Percentiles rank a stretch among this genome's conserved stretches.
Evolutionary conservation across 805 yeast species (phyloP).

Genomic region (Kluyveromyces nonfermentans): DNA sequence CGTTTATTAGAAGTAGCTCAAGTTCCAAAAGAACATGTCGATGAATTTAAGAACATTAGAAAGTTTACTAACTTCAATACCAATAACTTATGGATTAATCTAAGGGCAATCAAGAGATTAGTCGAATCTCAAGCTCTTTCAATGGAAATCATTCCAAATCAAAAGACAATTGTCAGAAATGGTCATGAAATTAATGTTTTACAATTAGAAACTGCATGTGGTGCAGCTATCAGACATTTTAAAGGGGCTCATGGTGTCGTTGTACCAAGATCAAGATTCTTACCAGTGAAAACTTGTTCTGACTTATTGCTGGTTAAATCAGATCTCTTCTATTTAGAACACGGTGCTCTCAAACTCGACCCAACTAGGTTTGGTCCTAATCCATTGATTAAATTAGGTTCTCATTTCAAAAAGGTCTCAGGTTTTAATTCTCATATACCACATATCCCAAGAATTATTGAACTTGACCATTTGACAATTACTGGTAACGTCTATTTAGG

Average conservation of each 20-base stretch:
- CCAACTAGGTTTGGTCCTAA: conserved; percentile 81
- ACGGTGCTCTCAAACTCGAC: conserved; percentile 81
- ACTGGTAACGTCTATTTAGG: conserved; percentile 95
- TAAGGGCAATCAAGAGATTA: conserved; percentile 87
- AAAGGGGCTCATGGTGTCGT: conserved; percentile 94
- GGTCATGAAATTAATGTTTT: conserved; percentile 81
- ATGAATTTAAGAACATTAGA: conserved; percentile 95
- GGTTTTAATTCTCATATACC: conserved; percentile 85
- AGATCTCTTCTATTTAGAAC: conserved; percentile 82
- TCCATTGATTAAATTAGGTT: conserved; percentile 92
- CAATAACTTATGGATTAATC: conserved; percentile 94
- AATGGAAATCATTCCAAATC: conserved; percentile 93
- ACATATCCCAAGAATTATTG: conserved; percentile 93
- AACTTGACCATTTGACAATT: conserved; percentile 92
- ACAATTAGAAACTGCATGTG: conserved; percentile 97
- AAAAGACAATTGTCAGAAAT: conserved; percentile 61
- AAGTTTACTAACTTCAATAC: conserved; percentile 98
- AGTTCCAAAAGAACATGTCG: conserved; percentile 97
- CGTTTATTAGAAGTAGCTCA: conserved; percentile 94
- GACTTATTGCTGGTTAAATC: conserved; percentile 92
- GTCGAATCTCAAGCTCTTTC: conserved; percentile 74
- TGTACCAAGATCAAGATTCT: conserved; percentile 94
- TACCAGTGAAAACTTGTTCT: conserved; percentile 96
- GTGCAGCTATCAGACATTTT: conserved; percentile 97
- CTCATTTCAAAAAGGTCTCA: conserved; percentile 91